Evolutionary conservation across 108 stramenopile species (phyloP), one percentile per base, ranked within the genome.

Genomic region (Seminavis robusta): DNA sequence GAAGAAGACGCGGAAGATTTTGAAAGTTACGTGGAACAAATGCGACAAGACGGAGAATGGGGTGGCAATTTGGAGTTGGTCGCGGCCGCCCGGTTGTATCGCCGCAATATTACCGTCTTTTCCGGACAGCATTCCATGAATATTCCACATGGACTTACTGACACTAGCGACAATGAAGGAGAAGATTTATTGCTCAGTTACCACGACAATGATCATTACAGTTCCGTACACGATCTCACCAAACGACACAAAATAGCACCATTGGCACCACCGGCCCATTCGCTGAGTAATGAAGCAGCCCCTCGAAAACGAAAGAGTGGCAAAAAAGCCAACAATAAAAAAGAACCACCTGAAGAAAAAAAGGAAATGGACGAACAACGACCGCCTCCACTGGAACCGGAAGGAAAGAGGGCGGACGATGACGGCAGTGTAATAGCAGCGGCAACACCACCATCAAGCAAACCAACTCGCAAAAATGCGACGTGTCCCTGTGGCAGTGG

Each of bases 151-250:
- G 81, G 64, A 0, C n/a, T n/a, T n/a, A 25, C 48, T 24, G 50
- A 59, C 9, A 63, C 48, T 10, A 46, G 69, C 28, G 43, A 77
- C 30, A 37, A 65, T 11, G 34, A 20, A 24, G 83, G 76, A 8
- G 62, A 76, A 36, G 64, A 71, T 58, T 42, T 92, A 27, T 33
- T 84, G 19, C 48, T 92, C 8, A 81, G 83, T 36, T 92, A 82
- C 66, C 90, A 92, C 53, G 86, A 76, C 27, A 82, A 85, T 30
- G 84, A 88, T 70, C 90, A 92, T 53, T 92, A 92, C 77, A 92
- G 88, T 50, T 83, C 81, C 58, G 85, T 92, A 8, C 82, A 70
- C 26, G 21, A 71, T 49, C 10, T 19, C 31, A 36, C 30, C 7
- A 4, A 27, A 7, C 7, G 48, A 49, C 17, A 19, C 15, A 16